phyloP scores from a whole-genome alignment of 2,329 filamentous ascomycete genomes.

The Colletotrichum chlorophyti region DNA sequence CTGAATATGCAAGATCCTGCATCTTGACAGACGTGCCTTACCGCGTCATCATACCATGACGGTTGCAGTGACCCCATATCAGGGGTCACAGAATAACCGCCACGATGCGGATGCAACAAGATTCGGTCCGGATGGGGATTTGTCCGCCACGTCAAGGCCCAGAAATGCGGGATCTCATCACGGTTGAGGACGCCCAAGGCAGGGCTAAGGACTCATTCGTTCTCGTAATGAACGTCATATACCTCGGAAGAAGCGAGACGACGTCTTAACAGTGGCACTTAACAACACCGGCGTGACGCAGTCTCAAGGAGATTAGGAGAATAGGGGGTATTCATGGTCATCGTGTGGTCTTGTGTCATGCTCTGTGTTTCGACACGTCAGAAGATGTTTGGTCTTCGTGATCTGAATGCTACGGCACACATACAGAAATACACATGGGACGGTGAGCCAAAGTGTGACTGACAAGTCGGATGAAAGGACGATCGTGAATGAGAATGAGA shows the following conservation, averaged over 20 bases:
- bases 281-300: not conserved
- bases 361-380: conserved; percentile 21
- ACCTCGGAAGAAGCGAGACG: no score
- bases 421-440: no score
- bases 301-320: conserved; percentile 28
- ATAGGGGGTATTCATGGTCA: conserved; percentile 17
- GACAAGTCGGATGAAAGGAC: conserved; percentile 3
- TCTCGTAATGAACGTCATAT: no score
- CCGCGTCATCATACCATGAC: not conserved
- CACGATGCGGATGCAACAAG: conserved; percentile 19
- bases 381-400: conserved; percentile 12
- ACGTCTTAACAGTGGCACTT: not conserved
- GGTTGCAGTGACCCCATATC: not conserved
- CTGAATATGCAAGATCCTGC: not conserved
- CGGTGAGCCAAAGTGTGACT: no score
- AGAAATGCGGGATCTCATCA: not conserved
- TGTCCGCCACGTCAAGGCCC: conserved; percentile 14
- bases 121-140: conserved; percentile 6
- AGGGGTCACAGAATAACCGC: not conserved
- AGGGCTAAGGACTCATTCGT: not conserved
- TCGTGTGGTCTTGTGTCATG: not conserved
- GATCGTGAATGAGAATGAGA: not conserved
- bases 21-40: not conserved
- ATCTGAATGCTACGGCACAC: conserved; percentile 15
- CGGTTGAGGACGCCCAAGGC: not conserved